A percentile compares a stretch with the other conserved stretches of the same genome.
phyloP scores from a whole-genome alignment of 768 basidiomycete genomes.

The Xerocomellus dryophilus region DNA sequence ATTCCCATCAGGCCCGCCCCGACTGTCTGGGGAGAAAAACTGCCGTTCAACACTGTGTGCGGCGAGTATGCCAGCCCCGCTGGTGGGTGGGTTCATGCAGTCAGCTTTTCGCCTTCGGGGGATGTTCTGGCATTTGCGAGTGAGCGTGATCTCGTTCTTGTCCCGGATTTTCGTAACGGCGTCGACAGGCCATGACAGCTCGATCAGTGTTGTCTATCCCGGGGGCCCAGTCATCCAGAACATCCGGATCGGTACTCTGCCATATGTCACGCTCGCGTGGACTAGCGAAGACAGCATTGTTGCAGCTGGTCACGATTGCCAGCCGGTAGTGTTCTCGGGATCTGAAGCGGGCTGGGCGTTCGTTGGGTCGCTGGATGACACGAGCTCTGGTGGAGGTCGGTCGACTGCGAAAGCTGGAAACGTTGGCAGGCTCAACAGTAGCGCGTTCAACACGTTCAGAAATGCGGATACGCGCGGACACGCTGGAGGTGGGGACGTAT shows the following conservation, averaged over 20 bases:
- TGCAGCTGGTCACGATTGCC: slow-evolving; percentile 97
- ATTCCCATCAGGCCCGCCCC: slow-evolving; percentile 64
- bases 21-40: slow-evolving; percentile 94
- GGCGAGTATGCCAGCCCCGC: slow-evolving; percentile 87
- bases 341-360: slow-evolving; percentile 74
- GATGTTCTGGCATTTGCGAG: slow-evolving; percentile 90
- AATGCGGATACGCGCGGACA: slow-evolving; percentile 79
- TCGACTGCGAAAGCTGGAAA: slow-evolving; percentile 41
- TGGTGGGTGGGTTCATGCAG: slow-evolving; percentile 96
- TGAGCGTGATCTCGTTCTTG: slow-evolving; percentile 41
- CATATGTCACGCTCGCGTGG: slow-evolving; percentile 84
- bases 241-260: slow-evolving; percentile 75
- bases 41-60: slow-evolving; percentile 97
- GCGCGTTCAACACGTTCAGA: slow-evolving; percentile 92
- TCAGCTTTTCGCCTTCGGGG: slow-evolving; percentile 96
- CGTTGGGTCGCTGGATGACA: slow-evolving; percentile 81
- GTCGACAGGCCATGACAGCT: slow-evolving; percentile 84
- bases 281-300: slow-evolving; percentile 77
- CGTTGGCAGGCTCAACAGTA: slow-evolving; percentile 80
- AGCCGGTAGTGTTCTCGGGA: slow-evolving; percentile 85
- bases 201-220: slow-evolving; percentile 90
- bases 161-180: not conserved
- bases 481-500: slow-evolving; percentile 31
- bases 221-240: slow-evolving; percentile 67
- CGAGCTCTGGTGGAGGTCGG: slow-evolving; percentile 41